phyloP scores from a whole-genome alignment of 2,329 filamentous ascomycete species.

The Colletotrichum salicis region DNA sequence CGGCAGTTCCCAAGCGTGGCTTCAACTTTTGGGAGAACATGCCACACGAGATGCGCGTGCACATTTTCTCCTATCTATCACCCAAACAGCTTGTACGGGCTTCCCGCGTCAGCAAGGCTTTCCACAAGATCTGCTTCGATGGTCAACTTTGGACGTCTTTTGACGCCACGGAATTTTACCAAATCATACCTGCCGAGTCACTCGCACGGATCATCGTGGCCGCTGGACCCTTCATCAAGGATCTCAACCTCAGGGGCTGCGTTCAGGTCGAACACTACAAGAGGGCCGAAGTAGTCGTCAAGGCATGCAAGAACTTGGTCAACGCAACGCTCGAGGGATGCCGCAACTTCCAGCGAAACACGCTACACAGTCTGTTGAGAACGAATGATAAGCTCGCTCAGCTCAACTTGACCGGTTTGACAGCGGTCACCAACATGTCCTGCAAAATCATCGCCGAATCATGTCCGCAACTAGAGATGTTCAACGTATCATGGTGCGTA shows the following conservation, averaged over 20 bases:
- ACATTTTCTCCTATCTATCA: slow-evolving; percentile 79
- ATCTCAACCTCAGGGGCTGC: slow-evolving; percentile 91
- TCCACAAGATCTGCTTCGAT: slow-evolving; percentile 88
- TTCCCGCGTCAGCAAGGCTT: slow-evolving; percentile 81
- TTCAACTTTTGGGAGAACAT: slow-evolving; percentile 82
- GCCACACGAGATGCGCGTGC: slow-evolving; percentile 83
- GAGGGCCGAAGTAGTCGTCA: slow-evolving; percentile 79
- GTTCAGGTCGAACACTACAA: slow-evolving; percentile 88
- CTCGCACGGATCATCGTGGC: slow-evolving; percentile 85
- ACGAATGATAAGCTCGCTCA: slow-evolving; percentile 83
- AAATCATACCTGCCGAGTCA: slow-evolving; percentile 84
- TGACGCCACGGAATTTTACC: slow-evolving; percentile 88
- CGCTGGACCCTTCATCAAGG: slow-evolving; percentile 89
- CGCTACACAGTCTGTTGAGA: slow-evolving; percentile 79
- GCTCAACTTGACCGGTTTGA: slow-evolving; percentile 86
- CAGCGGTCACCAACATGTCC: slow-evolving; percentile 81
- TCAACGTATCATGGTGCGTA: slow-evolving; percentile 95
- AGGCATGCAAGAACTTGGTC: slow-evolving; percentile 86
- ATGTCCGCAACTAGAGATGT: slow-evolving; percentile 82
- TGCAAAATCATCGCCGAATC: slow-evolving; percentile 87
- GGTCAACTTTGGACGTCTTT: slow-evolving; percentile 91
- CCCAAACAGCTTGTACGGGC: slow-evolving; percentile 84
- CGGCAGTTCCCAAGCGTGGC: slow-evolving; percentile 31
- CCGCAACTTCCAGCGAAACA: slow-evolving; percentile 80
- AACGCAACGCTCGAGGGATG: slow-evolving; percentile 92